Percentiles rank a stretch among this genome's conserved stretches.
Conservation (phyloP, 2,329 filamentous ascomycete species). For the Zymoseptoria crescenta region DNA sequence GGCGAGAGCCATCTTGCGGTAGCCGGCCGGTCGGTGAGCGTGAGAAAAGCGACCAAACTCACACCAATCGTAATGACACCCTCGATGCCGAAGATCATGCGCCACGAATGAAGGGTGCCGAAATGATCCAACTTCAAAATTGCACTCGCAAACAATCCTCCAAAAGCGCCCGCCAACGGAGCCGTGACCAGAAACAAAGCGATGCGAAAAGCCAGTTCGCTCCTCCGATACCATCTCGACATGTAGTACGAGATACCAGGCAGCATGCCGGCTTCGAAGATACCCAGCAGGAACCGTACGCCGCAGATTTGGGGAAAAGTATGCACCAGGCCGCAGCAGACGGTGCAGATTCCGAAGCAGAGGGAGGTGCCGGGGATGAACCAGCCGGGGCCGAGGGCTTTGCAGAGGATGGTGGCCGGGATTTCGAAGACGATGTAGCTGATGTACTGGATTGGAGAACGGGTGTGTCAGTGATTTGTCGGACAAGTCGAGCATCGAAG, state of each 20-base stretch:
- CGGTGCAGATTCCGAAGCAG: slow-evolving; percentile 53
- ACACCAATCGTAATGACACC: slow-evolving; percentile 56
- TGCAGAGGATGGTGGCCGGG: slow-evolving; percentile 60
- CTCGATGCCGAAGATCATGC: slow-evolving; percentile 67
- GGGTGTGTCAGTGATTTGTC: background rate
- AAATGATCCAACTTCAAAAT: slow-evolving; percentile 56
- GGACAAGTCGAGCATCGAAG: too few relatives aligned
- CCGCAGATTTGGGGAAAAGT: slow-evolving; percentile 46
- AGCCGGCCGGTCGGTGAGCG: slow-evolving; percentile 60
- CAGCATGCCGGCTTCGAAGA: slow-evolving; percentile 67
- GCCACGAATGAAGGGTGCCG: slow-evolving; percentile 51
- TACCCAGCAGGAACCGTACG: slow-evolving; percentile 50
- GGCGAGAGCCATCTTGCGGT: slow-evolving; percentile 58
- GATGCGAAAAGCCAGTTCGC: slow-evolving; percentile 59
- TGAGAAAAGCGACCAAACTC: slow-evolving; percentile 54
- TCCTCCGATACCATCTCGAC: slow-evolving; percentile 62
- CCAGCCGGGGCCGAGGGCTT: slow-evolving; percentile 64
- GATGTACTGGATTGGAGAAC: slow-evolving; percentile 42
- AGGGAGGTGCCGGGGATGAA: slow-evolving; percentile 58
- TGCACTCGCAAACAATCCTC: slow-evolving; percentile 54
- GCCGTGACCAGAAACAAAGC: slow-evolving; percentile 64
- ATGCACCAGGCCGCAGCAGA: slow-evolving; percentile 59
- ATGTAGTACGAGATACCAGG: slow-evolving; percentile 69
- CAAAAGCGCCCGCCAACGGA: slow-evolving; percentile 62
- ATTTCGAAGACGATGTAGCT: slow-evolving; percentile 68